phyloP scores from a whole-genome alignment of 1,284 basidiomycete species.

The Mixia osmundae region DNA sequence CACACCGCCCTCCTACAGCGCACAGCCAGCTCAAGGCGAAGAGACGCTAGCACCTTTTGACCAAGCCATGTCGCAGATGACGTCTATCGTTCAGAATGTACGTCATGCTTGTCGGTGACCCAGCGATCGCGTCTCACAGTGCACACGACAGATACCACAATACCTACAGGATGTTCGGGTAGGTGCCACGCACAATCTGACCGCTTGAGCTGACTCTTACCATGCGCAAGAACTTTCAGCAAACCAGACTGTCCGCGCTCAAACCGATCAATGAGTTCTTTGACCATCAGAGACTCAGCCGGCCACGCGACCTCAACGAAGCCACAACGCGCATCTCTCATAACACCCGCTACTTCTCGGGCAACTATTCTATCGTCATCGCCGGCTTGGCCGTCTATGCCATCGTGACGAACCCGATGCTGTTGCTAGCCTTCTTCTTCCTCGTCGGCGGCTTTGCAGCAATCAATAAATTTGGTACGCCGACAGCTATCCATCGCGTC shows the following conservation, averaged over 20 bases:
- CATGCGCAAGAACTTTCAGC: slow-evolving; percentile 13
- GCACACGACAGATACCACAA: too few species aligned
- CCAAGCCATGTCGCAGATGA: too few species aligned
- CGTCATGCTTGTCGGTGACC: too few species aligned
- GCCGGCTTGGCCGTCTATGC: slow-evolving; percentile 21
- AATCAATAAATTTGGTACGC: slow-evolving; percentile 23
- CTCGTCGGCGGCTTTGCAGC: slow-evolving; percentile 23
- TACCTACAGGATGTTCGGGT: too few species aligned
- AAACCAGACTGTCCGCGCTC: slow-evolving; percentile 20
- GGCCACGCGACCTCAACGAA: slow-evolving; percentile 23
- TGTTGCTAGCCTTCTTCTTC: slow-evolving; percentile 22
- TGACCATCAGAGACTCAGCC: slow-evolving; percentile 17
- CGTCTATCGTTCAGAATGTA: too few species aligned
- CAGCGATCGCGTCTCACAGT: too few species aligned
- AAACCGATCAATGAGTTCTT: slow-evolving; percentile 21
- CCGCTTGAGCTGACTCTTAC: too few species aligned
- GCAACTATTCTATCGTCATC: slow-evolving; percentile 22
- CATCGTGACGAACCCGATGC: slow-evolving; percentile 19
- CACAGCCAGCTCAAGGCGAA: too few species aligned
- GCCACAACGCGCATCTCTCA: slow-evolving; percentile 23
- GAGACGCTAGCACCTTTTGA: too few species aligned
- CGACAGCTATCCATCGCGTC: slow-evolving; percentile 19
- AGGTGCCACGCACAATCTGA: too few species aligned
- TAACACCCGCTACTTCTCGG: slow-evolving; percentile 23
- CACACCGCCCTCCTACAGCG: too few species aligned